Conservation (phyloP, 2,329 filamentous ascomycete genomes). For the Penicillium sp. region DNA sequence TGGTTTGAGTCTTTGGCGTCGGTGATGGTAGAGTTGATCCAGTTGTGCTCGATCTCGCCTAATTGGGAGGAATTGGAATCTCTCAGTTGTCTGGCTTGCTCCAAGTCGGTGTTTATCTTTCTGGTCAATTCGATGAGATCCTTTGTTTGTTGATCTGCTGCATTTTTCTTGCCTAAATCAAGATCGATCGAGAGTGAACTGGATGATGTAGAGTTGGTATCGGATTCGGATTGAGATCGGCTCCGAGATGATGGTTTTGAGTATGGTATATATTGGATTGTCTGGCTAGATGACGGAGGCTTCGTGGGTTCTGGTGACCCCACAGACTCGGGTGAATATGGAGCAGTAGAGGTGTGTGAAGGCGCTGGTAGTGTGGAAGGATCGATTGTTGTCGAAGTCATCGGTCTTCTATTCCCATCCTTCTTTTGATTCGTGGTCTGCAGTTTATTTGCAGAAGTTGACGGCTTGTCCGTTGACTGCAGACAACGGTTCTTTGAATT, state of each 20-base stretch:
- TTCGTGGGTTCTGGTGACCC: background rate
- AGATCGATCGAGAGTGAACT: constrained; percentile 1
- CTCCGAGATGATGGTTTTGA: background rate
- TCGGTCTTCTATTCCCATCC: background rate
- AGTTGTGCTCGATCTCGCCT: constrained; percentile 23
- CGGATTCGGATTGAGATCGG: background rate
- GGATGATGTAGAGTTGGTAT: background rate
- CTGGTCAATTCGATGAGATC: constrained; percentile 6
- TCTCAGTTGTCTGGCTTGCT: constrained; percentile 8
- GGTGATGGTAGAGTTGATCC: constrained; percentile 28
- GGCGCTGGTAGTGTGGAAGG: background rate
- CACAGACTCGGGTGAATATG: background rate
- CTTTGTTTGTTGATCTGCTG: constrained; percentile 12
- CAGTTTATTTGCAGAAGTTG: constrained; percentile 3
- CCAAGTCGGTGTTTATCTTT: constrained; percentile 1
- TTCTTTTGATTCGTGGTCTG: background rate
- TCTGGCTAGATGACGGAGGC: background rate
- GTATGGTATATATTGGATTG: background rate
- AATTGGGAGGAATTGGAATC: constrained; percentile 7
- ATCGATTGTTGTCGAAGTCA: background rate
- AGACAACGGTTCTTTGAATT: constrained; percentile 7
- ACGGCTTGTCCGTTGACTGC: constrained; percentile 9
- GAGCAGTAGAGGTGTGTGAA: background rate
- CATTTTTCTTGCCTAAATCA: background rate
- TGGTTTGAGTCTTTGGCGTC: constrained; percentile 36